Conservation (phyloP, 768 basidiomycete species). For the Antrodiella citrinella region DNA sequence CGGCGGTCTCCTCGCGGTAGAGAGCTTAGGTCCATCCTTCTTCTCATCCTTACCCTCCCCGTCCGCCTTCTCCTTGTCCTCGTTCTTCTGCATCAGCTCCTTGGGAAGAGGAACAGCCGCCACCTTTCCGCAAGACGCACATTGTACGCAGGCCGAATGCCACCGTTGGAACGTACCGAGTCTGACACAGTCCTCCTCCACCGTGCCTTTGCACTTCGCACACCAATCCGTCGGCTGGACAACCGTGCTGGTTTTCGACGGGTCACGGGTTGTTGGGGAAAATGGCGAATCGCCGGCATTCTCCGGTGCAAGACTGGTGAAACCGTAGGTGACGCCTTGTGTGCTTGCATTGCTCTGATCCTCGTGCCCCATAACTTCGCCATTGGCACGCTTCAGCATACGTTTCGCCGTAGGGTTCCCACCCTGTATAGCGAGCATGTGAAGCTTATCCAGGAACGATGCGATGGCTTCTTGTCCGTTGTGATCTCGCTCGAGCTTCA, state of each 20-base stretch:
- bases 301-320: constrained; percentile 85
- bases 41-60: constrained; percentile 31
- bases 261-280: constrained; percentile 35
- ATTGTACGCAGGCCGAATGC: constrained; percentile 94
- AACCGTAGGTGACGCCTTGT: constrained; percentile 85
- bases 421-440: constrained; percentile 80
- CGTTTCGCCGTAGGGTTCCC: constrained; percentile 73
- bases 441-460: constrained; percentile 87
- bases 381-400: constrained; percentile 68
- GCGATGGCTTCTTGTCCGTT: constrained; percentile 76
- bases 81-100: constrained; percentile 43
- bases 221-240: constrained; percentile 88
- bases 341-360: constrained; percentile 59
- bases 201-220: constrained; percentile 78
- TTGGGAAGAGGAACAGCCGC: constrained; percentile 56
- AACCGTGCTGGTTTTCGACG: constrained; percentile 45
- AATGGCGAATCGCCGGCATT: constrained; percentile 87
- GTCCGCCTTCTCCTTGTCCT: constrained; percentile 38
- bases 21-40: constrained; percentile 44
- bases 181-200: constrained; percentile 96
- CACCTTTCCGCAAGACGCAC: constrained; percentile 67
- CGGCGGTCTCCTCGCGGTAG: constrained; percentile 63
- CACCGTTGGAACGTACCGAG: constrained; percentile 94
- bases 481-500: constrained; percentile 92
- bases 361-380: constrained; percentile 37